Evolutionary conservation across 2,329 filamentous ascomycete species (phyloP).

Genomic region (Colletotrichum aenigma): DNA sequence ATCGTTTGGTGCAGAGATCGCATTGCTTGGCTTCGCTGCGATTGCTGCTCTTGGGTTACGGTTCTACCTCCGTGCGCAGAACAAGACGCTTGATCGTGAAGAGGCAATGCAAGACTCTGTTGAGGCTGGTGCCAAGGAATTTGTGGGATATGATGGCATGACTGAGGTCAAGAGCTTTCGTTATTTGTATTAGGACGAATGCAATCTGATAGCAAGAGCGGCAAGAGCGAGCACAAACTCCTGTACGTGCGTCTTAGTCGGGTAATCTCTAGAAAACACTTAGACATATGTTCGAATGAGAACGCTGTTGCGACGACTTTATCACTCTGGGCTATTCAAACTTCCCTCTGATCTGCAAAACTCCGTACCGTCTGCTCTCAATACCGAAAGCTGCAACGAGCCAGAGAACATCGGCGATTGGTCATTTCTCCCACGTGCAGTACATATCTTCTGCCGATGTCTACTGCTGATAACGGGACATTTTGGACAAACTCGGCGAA

Average conservation of each 20-base stretch:
- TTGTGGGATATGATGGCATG: neutral
- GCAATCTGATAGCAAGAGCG: too few relatives aligned
- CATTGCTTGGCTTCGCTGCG: neutral
- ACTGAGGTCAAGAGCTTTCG: neutral
- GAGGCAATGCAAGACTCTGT: neutral
- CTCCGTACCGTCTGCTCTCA: neutral
- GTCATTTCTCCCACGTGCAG: neutral
- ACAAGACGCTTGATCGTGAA: neutral
- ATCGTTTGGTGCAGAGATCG: neutral
- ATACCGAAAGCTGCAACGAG: neutral
- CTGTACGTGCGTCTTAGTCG: neutral
- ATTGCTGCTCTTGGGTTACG: neutral
- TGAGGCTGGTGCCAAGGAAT: neutral
- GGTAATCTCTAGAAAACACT: neutral
- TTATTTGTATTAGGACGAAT: neutral
- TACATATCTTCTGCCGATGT: neutral
- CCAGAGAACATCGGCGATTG: neutral
- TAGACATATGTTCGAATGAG: rapidly evolving
- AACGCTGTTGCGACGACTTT: neutral
- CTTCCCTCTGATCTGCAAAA: neutral
- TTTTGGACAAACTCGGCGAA: neutral
- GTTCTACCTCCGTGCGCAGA: neutral
- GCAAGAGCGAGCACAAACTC: too few relatives aligned
- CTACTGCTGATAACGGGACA: neutral
- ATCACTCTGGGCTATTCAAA: neutral